Evolutionary conservation across 2,329 filamentous ascomycete genomes (phyloP).

Genomic region (Aspergillus novofumigatus): DNA sequence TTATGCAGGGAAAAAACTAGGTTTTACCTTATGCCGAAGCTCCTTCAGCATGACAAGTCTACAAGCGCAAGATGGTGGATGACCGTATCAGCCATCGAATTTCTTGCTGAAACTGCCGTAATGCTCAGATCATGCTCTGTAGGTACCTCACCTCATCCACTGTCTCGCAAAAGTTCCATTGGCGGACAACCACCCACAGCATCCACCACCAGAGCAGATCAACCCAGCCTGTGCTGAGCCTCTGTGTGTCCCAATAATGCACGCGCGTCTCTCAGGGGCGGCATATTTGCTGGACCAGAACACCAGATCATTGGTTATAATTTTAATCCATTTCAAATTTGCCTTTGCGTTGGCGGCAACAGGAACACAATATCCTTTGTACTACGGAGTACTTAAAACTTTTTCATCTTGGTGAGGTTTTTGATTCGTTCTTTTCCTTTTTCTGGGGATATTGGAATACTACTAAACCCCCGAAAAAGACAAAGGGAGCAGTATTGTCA

Average conservation of each 20-base stretch:
- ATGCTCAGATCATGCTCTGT: no score
- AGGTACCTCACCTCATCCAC: no score
- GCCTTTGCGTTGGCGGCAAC: neutral
- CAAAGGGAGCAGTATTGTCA: neutral
- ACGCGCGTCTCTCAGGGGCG: slow-evolving; percentile 22
- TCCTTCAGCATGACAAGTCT: neutral
- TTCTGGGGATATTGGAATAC: neutral
- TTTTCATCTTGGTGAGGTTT: neutral
- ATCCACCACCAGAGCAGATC: neutral
- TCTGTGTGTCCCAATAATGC: slow-evolving; percentile 5
- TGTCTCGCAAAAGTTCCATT: neutral
- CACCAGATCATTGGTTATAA: neutral
- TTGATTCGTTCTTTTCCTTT: neutral
- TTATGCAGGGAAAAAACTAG: neutral
- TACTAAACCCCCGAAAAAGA: neutral
- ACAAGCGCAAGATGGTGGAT: neutral
- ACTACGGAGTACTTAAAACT: neutral
- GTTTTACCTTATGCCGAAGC: neutral
- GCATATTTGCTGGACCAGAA: neutral
- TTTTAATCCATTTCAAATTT: neutral
- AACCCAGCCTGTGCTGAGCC: neutral
- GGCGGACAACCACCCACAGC: neutral
- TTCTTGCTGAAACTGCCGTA: neutral
- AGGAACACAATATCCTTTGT: neutral
- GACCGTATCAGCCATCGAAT: neutral